These are phyloP conservation scores for Microthlaspi erraticum DNA, from an alignment of 345 rosid species.

Conservation along the genomic window DNA sequence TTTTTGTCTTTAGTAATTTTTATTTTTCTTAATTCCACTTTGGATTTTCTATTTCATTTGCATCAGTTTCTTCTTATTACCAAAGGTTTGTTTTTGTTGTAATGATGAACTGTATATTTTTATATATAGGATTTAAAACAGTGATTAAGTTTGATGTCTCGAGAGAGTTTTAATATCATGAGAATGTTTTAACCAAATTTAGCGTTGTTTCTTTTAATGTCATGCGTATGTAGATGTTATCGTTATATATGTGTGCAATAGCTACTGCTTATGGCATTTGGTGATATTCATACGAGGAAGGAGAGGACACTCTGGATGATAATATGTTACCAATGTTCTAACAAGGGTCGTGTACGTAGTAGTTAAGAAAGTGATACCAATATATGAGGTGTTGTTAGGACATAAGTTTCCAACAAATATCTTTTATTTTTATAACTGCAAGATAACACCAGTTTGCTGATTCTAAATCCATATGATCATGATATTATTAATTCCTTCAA, in stretches of 20 bases:
- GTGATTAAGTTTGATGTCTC: slow-evolving; percentile 7
- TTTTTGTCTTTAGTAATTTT: background rate
- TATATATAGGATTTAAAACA: slow-evolving; percentile 18
- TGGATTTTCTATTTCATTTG: slow-evolving; percentile 11
- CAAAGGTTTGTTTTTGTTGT: slow-evolving; percentile 45
- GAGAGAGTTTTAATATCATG: slow-evolving; percentile 8
- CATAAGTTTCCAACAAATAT: background rate
- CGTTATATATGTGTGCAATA: slow-evolving; percentile 1
- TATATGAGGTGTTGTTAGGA: background rate
- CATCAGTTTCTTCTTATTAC: slow-evolving; percentile 27
- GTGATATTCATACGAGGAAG: background rate
- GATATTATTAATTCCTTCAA: background rate
- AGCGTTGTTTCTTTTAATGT: slow-evolving; percentile 19
- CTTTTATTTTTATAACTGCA: background rate
- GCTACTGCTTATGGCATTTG: slow-evolving; percentile 18
- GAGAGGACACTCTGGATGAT: background rate
- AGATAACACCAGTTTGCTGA: background rate
- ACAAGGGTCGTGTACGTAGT: background rate
- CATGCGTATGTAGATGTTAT: slow-evolving; percentile 6
- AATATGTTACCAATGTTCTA: slow-evolving; percentile 3
- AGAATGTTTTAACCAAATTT: slow-evolving; percentile 10
- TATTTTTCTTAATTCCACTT: background rate
- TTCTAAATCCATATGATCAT: slow-evolving; percentile 8
- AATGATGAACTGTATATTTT: slow-evolving; percentile 46
- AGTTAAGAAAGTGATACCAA: background rate